These are phyloP conservation scores for Misopates orontium DNA, from an alignment of 257 asterid species.

Conservation along the genomic window DNA sequence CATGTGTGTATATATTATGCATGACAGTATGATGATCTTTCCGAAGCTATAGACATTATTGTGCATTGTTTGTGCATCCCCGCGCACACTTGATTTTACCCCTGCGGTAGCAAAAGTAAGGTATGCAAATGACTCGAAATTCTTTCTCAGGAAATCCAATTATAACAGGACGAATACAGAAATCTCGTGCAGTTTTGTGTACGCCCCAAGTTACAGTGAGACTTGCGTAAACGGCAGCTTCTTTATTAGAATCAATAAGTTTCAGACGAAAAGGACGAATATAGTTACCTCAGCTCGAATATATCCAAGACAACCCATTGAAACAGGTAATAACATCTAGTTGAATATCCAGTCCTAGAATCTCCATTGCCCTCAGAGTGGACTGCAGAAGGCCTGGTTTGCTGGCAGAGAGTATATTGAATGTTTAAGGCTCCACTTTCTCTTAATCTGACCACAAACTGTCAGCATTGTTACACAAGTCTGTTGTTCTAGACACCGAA, in stretches of 20 bases:
- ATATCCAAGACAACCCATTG: conserved; percentile 64
- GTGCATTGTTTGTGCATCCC: too few species aligned
- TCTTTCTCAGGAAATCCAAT: neutral
- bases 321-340: conserved; percentile 78
- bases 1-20: too few species aligned
- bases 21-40: too few species aligned
- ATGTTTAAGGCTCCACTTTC: conserved; percentile 69
- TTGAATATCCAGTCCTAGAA: conserved; percentile 63
- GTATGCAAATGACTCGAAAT: too few species aligned
- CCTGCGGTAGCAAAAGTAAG: too few species aligned
- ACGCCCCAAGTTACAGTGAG: too few species aligned
- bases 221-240: too few species aligned
- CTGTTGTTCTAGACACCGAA: too few species aligned
- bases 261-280: too few species aligned
- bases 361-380: conserved; percentile 63
- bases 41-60: too few species aligned
- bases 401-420: conserved; percentile 65
- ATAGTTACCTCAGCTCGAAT: conserved; percentile 64
- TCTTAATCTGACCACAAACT: conserved; percentile 69
- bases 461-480: neutral
- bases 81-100: too few species aligned
- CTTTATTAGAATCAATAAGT: too few species aligned
- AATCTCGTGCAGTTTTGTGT: neutral
- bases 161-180: neutral
- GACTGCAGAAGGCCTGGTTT: conserved; percentile 61